Evolutionary conservation across 2,329 filamentous ascomycete species (phyloP).

Genomic region (Paecilomyces sp.): DNA sequence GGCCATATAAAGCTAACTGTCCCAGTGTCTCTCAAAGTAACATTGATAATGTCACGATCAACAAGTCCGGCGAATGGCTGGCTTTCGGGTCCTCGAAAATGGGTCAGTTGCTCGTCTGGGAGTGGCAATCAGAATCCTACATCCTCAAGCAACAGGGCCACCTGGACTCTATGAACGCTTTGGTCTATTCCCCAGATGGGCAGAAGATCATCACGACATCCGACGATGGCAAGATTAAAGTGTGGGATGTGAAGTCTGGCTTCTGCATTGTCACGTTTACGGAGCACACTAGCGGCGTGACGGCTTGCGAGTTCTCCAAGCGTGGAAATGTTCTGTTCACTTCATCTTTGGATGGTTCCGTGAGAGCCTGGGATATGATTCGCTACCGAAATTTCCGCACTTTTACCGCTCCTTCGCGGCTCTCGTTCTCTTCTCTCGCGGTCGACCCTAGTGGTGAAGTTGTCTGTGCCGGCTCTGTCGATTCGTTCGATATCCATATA

Average conservation of each 20-base stretch:
- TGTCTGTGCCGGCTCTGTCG: constrained; percentile 86
- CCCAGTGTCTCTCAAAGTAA: constrained; percentile 91
- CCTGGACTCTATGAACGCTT: constrained; percentile 88
- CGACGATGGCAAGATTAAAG: constrained; percentile 96
- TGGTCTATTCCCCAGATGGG: constrained; percentile 90
- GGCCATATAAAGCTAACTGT: constrained; percentile 1
- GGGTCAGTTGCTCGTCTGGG: constrained; percentile 95
- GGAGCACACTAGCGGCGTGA: constrained; percentile 90
- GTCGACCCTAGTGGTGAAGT: constrained; percentile 98
- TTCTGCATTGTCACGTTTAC: constrained; percentile 99
- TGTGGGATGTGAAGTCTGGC: constrained; percentile 93
- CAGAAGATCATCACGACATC: constrained; percentile 88
- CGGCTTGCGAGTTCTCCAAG: constrained; percentile 86
- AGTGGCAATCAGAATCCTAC: constrained; percentile 99
- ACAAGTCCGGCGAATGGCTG: constrained; percentile 91
- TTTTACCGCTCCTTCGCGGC: constrained; percentile 83
- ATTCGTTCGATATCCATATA: constrained; percentile 95
- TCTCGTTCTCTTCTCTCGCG: constrained; percentile 89
- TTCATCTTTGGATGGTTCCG: constrained; percentile 85
- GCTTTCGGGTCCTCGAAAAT: constrained; percentile 94
- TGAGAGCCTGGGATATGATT: constrained; percentile 93
- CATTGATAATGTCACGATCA: constrained; percentile 91
- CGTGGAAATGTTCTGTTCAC: constrained; percentile 95
- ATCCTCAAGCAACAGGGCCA: constrained; percentile 97
- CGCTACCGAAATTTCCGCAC: constrained; percentile 95